Base-by-base conservation (phyloP, 2,329 filamentous ascomycete species). In the Microdochium trichocladiopsis region DNA sequence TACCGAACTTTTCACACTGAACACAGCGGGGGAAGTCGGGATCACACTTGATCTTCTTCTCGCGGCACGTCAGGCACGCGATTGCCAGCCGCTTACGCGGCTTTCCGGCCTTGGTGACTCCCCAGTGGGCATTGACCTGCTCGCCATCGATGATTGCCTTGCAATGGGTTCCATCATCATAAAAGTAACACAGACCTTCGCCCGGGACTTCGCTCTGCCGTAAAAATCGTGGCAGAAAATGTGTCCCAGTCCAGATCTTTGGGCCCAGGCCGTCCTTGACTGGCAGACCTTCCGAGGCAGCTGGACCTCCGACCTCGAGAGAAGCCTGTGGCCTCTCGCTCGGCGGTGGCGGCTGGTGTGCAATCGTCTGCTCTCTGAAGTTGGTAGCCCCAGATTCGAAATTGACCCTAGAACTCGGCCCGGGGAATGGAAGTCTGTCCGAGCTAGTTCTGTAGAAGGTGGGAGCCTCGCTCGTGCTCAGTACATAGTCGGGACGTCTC, bases 1-100 rank as follows among this genome's bases (percentile, higher is more conserved):
- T 81, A 52, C 91, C 90, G 64, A 93, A 93, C 72, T 95, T 96
- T 66, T 94, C 87, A 67, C 92, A 96, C 70, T 96, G 91, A 51
- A 92, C 82, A 61, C 92, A 96, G 60, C 90, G 90, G 37, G 88
- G 88, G 58, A 83, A 87, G 60, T 92, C 90, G 1, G 91, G 92
- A 58, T 96, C 90, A 64, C 92, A 96, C 69, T 95, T 96, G 72
- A 96, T 95, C 77, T 96, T 96, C 82, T 96, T 96, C 72, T 96
- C 91, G 50, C 92, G 83, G 67, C 92, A 96, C 6, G 47, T 48
- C 47, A 50, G 21, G 60, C 84, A 87, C n/a, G 90, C 90, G 66
- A 95, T 91, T 23, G 92, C 91, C 52, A 96, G 77, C 52, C 92
- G 80, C 72, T 96, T 96, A 59, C 92, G 83, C 48, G 92, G 91